Evolutionary conservation across 768 basidiomycete species (phyloP).

Genomic region (Amanita exitialis): DNA sequence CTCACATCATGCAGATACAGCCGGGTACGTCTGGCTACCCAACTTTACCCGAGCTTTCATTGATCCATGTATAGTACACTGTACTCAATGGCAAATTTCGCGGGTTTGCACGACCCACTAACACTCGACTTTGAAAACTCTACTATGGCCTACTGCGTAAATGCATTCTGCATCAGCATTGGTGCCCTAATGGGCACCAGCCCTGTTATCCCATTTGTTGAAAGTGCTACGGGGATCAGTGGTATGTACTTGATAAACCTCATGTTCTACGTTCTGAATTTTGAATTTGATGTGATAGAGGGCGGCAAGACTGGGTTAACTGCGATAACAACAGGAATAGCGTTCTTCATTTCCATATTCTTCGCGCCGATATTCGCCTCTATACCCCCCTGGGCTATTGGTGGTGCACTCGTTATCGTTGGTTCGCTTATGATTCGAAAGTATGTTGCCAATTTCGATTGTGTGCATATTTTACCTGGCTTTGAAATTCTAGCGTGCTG

Average conservation of each 20-base stretch:
- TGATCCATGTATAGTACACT: conserved; percentile 48
- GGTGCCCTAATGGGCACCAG: conserved; percentile 73
- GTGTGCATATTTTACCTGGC: neutral
- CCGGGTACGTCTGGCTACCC: conserved; percentile 22
- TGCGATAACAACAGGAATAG: conserved; percentile 59
- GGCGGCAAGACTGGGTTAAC: conserved; percentile 85
- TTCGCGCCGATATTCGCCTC: conserved; percentile 86
- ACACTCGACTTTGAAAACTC: conserved; percentile 84
- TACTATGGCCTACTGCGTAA: conserved; percentile 74
- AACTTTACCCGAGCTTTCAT: neutral
- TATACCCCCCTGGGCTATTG: conserved; percentile 82
- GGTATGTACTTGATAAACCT: conserved; percentile 26
- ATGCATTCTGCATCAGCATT: conserved; percentile 74
- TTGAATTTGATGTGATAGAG: conserved; percentile 31
- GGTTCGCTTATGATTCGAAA: conserved; percentile 88
- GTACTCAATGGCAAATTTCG: conserved; percentile 88
- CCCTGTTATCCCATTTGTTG: conserved; percentile 80
- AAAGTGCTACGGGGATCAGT: conserved; percentile 73
- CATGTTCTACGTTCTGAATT: neutral
- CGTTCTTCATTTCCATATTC: conserved; percentile 80
- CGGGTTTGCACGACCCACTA: conserved; percentile 73
- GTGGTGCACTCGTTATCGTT: conserved; percentile 76
- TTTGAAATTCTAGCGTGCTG: conserved; percentile 38
- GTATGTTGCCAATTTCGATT: conserved; percentile 22
- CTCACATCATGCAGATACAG: conserved; percentile 27